Conservation (phyloP, 768 basidiomycete genomes). For the Boletus patriciae region DNA sequence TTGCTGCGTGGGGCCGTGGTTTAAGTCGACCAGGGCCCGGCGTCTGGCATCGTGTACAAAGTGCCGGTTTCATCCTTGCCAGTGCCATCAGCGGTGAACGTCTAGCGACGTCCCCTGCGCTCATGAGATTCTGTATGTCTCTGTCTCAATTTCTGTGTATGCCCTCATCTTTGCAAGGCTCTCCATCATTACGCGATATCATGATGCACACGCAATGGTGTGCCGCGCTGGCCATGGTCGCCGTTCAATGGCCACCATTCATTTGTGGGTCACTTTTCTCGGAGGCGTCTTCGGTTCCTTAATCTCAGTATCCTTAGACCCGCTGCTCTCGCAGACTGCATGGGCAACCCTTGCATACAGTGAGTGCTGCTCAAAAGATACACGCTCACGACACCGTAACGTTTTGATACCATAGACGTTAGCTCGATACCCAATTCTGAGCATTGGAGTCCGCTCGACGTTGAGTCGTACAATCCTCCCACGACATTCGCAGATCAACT, state of each 20-base stretch:
- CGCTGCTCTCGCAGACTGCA: constrained; percentile 81
- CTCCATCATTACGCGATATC: constrained; percentile 89
- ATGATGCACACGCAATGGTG: constrained; percentile 95
- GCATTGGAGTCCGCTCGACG: constrained; percentile 70
- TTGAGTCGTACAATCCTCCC: constrained; percentile 60
- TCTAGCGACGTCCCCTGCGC: constrained; percentile 77
- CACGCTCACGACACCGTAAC: constrained; percentile 10
- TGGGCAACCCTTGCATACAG: constrained; percentile 86
- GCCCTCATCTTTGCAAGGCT: constrained; percentile 50
- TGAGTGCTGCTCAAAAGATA: constrained; percentile 34
- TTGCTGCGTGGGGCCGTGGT: constrained; percentile 83
- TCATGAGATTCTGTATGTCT: constrained; percentile 83
- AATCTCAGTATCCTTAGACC: constrained; percentile 53
- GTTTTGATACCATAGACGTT: constrained; percentile 52
- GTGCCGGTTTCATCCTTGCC: constrained; percentile 84
- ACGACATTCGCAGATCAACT: constrained; percentile 74
- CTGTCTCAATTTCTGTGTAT: constrained; percentile 9
- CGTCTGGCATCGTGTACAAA: constrained; percentile 71
- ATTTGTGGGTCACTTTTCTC: constrained; percentile 58
- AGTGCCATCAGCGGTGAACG: constrained; percentile 93
- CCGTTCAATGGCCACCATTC: constrained; percentile 93
- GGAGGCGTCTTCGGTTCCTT: constrained; percentile 11
- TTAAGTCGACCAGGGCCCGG: constrained; percentile 54
- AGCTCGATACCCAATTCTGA: constrained; percentile 56
- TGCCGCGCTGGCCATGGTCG: constrained; percentile 85